These are phyloP conservation scores for Boletus rubescentipes DNA, from an alignment of 768 basidiomycete species.

Conservation along the genomic window DNA sequence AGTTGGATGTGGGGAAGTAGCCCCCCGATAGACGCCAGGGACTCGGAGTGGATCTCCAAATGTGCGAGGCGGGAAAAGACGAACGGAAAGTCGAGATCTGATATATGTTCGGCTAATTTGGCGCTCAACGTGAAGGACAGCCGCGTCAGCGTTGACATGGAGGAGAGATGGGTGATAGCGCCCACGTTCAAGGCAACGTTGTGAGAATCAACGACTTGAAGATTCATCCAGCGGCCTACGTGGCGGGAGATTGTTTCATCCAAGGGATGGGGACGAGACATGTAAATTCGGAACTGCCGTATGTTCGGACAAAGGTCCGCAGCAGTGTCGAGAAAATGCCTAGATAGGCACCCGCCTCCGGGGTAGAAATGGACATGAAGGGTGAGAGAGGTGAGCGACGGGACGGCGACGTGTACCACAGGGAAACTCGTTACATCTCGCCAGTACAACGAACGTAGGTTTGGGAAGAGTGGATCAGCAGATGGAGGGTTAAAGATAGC, in stretches of 20 bases:
- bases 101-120: background rate
- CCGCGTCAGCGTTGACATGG: background rate
- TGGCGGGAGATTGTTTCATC: background rate
- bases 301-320: background rate
- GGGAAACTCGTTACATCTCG: background rate
- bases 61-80: background rate
- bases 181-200: background rate
- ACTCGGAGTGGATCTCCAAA: background rate
- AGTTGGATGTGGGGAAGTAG: background rate
- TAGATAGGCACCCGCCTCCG: background rate
- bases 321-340: background rate
- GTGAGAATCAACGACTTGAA: background rate
- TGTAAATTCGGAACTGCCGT: background rate
- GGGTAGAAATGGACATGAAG: background rate
- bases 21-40: background rate
- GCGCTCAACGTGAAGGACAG: background rate
- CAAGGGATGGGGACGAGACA: background rate
- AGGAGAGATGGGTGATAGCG: background rate
- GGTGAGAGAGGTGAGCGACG: background rate
- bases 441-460: background rate
- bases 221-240: background rate
- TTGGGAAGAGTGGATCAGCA: background rate
- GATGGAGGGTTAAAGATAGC: background rate
- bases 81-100: background rate
- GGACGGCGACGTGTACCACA: background rate